phyloP scores from a whole-genome alignment of 2,329 filamentous ascomycete species.

The Sporothrix humicola region DNA sequence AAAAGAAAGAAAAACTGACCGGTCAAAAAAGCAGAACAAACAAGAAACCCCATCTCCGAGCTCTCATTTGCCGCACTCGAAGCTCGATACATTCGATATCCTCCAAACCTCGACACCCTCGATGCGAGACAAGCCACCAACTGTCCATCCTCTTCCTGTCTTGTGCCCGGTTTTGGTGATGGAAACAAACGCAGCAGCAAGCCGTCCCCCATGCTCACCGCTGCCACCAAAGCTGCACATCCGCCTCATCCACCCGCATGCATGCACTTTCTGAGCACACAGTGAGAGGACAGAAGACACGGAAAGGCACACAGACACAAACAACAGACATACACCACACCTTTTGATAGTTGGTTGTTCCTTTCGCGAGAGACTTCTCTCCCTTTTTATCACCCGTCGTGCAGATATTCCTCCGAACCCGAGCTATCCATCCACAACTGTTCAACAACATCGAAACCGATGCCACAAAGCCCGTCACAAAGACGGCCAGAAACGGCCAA shows the following conservation, averaged over 20 bases:
- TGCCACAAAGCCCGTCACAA: neutral
- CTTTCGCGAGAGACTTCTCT: neutral
- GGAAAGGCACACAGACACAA: neutral
- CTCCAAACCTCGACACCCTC: too few relatives aligned
- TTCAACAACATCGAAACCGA: neutral
- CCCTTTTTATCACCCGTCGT: neutral
- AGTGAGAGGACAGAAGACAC: neutral
- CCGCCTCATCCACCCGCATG: conserved; percentile 7
- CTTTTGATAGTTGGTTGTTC: neutral
- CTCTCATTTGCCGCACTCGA: neutral
- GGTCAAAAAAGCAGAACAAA: neutral
- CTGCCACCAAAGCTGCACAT: neutral
- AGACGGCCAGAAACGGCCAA: neutral
- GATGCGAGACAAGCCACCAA: neutral
- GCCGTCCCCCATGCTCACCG: conserved; percentile 3
- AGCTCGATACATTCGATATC: too few relatives aligned
- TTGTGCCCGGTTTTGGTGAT: conserved; percentile 1
- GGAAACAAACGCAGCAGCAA: conserved; percentile 1
- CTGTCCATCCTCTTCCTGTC: neutral
- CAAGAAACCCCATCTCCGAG: neutral
- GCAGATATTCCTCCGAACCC: neutral
- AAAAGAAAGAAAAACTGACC: neutral
- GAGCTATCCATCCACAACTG: neutral
- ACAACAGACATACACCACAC: neutral
- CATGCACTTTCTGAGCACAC: neutral